Base-by-base conservation (phyloP, 139 green algal species). In the Chlamydomonas asymmetrica region DNA sequence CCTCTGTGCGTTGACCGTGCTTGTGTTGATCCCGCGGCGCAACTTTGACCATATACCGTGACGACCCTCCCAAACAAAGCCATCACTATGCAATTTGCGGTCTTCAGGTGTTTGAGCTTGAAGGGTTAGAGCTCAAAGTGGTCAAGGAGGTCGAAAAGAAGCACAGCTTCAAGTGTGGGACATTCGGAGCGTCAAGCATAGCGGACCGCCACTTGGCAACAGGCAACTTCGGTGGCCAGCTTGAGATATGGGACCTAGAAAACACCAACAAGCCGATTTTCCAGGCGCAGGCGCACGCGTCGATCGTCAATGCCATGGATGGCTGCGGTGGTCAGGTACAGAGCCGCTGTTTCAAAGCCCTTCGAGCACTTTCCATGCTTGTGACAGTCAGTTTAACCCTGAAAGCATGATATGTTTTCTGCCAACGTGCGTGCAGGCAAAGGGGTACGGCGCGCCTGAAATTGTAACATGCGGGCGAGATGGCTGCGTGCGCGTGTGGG, bases 401-500 rank as follows among this genome's bases (percentile, higher is more conserved):
- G n/a, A n/a, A n/a, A n/a, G n/a, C n/a, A n/a, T n/a, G n/a, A n/a
- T n/a, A n/a, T n/a, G n/a, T n/a, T n/a, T n/a, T n/a, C n/a, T n/a
- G n/a, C n/a, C n/a, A 20, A 20, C 16, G 45, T 37, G 34, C 5
- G 5, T 65, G 61, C 80, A 87, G 76, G 80, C 80, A 5, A 82
- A 80, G 29, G 90, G 88, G 1, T 91, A 88, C 69, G 92, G 92
- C 2, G 84, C 91, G 0, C 92, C 91, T 8, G 92, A 96, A 75
- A 67, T 98, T 4, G 93, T 82, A 0, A 97, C 92, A 22, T 88
- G 91, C 39, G 92, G 93, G 3, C 70, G 88, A 18, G 94, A 97
- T 74, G 94, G 94, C 27, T 90, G 85, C 25, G 92, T 97, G 49
- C 83, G 92, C 0, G 91, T 97, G 64, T 98, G 93, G 92, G 94